A percentile compares a stretch with the other conserved stretches of the same genome.
phyloP scores from a whole-genome alignment of 148 eudicot genomes.

The Cornus florida region DNA sequence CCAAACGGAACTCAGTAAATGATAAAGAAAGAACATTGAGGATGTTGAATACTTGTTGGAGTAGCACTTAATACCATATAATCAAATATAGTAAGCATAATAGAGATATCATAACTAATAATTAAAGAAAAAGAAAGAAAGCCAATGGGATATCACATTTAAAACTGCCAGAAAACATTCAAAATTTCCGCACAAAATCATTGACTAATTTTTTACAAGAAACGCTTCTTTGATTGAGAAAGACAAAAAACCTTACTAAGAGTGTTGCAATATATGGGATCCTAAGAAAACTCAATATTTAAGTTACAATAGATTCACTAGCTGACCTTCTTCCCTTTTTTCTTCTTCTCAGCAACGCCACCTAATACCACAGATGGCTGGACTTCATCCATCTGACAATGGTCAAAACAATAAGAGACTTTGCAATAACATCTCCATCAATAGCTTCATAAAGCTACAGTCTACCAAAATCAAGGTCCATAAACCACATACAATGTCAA shows the following conservation, averaged over 20 bases:
- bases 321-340: slow-evolving; percentile 78
- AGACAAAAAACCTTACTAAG: background rate
- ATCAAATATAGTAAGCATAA: no score
- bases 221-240: background rate
- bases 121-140: no score
- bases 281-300: background rate
- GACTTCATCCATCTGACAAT: slow-evolving; percentile 79
- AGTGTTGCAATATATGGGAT: background rate
- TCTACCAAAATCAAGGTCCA: slow-evolving; percentile 1
- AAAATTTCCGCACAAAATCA: background rate
- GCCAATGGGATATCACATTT: background rate
- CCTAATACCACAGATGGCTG: slow-evolving; percentile 75
- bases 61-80: no score
- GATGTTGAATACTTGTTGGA: no score
- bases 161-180: background rate
- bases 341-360: slow-evolving; percentile 73
- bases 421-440: slow-evolving; percentile 6
- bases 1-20: no score
- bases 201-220: no score
- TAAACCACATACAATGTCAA: slow-evolving; percentile 67
- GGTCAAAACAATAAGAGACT: background rate
- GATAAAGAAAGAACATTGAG: no score
- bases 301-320: slow-evolving; percentile 4
- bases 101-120: no score
- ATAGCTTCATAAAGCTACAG: background rate